Evolutionary conservation across 169 alveolate species (phyloP), one percentile per base, ranked within the genome.

Genomic region (Condylostoma magnum): DNA sequence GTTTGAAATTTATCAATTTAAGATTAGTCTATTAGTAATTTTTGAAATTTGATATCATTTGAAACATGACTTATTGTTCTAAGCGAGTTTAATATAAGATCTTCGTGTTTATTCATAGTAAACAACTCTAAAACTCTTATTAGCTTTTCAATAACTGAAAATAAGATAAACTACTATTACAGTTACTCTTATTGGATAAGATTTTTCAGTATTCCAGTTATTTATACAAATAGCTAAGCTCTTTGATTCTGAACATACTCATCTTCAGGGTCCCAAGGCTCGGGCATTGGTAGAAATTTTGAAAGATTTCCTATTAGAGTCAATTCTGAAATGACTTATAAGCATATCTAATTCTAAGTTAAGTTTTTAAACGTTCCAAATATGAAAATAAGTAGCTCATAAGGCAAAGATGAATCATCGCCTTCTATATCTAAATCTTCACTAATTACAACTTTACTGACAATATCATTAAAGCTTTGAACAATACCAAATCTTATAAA

Each of bases 191-290:
- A 72, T 54, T 69, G 63, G 18, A 87, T 72, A 18, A 83, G 36
- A 43, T 83, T 83, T 56, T 85, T 83, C 8, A 74, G 54, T 22
- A 70, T 38, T n/a, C 87, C 87, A 28, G 80, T 50, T 22, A 83
- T 56, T 38, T 83, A 79, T 4, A 83, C 85, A 4, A 80, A 44
- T 8, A 79, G 41, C 27, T 79, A 27, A 4, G 70, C 72, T 20
- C 69, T 53, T 27, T 79, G 76, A n/a, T n/a, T n/a, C n/a, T n/a
- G n/a, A n/a, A n/a, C n/a, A n/a, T n/a, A n/a, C n/a, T n/a, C n/a
- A n/a, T n/a, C n/a, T n/a, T n/a, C n/a, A n/a, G n/a, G n/a, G n/a
- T n/a, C n/a, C n/a, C n/a, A n/a, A n/a, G n/a, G 15, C 8, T 18
- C 36, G 18, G 58, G 71, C 6, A 36, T n/a, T 8, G 71, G 71